These are phyloP conservation scores for Crepidotus variabilis DNA, from an alignment of 768 basidiomycete species.

Conservation along the genomic window DNA sequence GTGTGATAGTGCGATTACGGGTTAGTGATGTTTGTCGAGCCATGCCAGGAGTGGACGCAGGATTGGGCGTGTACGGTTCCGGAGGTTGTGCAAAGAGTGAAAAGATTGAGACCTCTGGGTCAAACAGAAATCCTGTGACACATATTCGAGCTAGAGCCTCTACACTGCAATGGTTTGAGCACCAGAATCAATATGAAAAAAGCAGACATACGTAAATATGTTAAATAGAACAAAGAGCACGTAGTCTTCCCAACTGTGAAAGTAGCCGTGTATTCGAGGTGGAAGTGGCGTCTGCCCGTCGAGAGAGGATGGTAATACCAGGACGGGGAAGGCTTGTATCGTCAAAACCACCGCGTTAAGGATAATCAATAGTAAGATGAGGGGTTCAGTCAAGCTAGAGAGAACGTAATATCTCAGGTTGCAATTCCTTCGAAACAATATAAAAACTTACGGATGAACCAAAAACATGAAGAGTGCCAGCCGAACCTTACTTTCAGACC, in stretches of 20 bases:
- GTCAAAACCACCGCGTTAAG: constrained; percentile 79
- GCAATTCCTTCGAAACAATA: constrained; percentile 1
- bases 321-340: constrained; percentile 66
- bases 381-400: constrained; percentile 79
- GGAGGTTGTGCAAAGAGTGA: constrained; percentile 41
- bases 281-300: constrained; percentile 31
- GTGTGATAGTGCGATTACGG: constrained; percentile 43
- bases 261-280: constrained; percentile 60
- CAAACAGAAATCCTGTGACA: constrained; percentile 84
- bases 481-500: constrained; percentile 63
- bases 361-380: constrained; percentile 80
- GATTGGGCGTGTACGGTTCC: constrained; percentile 22
- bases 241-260: constrained; percentile 87
- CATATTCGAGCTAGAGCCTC: constrained; percentile 88
- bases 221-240: constrained; percentile 81
- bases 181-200: not conserved
- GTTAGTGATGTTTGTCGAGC: constrained; percentile 34
- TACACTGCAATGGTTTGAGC: constrained; percentile 41
- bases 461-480: constrained; percentile 64
- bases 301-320: constrained; percentile 47
- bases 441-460: constrained; percentile 58
- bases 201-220: constrained; percentile 70
- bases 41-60: constrained; percentile 26
- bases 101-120: constrained; percentile 66
- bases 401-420: not conserved